Evolutionary conservation across 2,329 filamentous ascomycete species (phyloP), one percentile per base, ranked within the genome.

Genomic region (Fusarium metavorans): DNA sequence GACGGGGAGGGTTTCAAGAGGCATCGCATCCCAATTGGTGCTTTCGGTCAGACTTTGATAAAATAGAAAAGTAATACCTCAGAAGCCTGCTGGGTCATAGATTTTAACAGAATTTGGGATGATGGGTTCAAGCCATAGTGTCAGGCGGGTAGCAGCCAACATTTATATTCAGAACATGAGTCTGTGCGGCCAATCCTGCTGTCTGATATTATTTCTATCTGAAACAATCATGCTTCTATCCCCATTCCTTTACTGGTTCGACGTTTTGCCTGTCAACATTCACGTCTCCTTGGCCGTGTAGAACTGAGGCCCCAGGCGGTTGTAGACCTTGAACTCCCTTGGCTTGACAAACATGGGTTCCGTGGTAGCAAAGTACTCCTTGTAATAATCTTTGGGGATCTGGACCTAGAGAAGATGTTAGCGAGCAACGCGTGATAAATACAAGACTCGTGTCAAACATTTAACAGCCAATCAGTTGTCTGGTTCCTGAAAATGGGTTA

Each of bases 301-400:
- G 39, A 35, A 61, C n/a, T n/a, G 14, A 45, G 39, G 10, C 3
- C 58, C 58, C 1, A 61, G 30, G 32, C 61, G 61, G 16, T 64
- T 64, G 4, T 64, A 57, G 5, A 64, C 13, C 35, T 64, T 56
- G 25, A 56, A 56, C 27, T 64, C 48, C 11, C 61, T 25, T 16
- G 48, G 48, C 25, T 64, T 64, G n/a, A 57, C 16, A 25, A 64
- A 64, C 45, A 64, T 41, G 6, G 14, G 18, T n/a, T 64, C 61
- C 9, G 61, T 64, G 5, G 50, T 50, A 32, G 45, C 61, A 64
- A 64, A 10, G 20, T 64, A 64, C 18, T 43, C 48, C 6, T 64
- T 64, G 18, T 64, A 64, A 20, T 64, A 64, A 6, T 64, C 61
- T 18, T 64, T 64, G 2, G n/a, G 23, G 16, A 64, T 54, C 25